phyloP scores from a whole-genome alignment of 2,329 filamentous ascomycete genomes.

The Ophiostoma novo-ulmi region DNA sequence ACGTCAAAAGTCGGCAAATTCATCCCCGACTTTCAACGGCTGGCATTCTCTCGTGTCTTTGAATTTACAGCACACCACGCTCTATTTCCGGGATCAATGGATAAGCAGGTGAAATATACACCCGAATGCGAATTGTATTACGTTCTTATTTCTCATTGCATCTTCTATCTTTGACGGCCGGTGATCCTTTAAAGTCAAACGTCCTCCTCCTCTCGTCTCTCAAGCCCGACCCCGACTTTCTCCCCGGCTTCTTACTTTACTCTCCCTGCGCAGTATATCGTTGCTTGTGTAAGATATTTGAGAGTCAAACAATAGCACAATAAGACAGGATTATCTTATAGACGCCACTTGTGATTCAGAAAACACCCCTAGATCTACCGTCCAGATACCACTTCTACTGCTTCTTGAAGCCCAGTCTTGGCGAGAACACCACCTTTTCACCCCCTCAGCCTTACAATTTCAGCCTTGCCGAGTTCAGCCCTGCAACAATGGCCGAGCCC shows the following conservation, averaged over 20 bases:
- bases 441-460: too few relatives aligned
- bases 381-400: too few relatives aligned
- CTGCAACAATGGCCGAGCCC: not conserved
- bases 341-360: not conserved
- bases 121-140: not conserved
- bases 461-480: not conserved
- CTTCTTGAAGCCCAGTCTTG: too few relatives aligned
- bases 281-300: not conserved
- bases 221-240: not conserved
- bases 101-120: not conserved
- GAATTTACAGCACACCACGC: not conserved
- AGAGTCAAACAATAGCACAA: not conserved
- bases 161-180: not conserved
- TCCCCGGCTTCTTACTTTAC: not conserved
- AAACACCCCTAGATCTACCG: not conserved
- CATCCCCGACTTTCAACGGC: not conserved
- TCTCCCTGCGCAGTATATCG: not conserved
- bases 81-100: too few relatives aligned
- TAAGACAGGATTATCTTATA: not conserved
- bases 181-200: not conserved
- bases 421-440: not conserved
- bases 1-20: conserved; percentile 4
- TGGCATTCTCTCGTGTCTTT: not conserved
- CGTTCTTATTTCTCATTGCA: not conserved
- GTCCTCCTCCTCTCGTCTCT: not conserved